Base-by-base conservation (phyloP, 805 yeast genomes). In the Cyberlindnera xishuangbannaensis region DNA sequence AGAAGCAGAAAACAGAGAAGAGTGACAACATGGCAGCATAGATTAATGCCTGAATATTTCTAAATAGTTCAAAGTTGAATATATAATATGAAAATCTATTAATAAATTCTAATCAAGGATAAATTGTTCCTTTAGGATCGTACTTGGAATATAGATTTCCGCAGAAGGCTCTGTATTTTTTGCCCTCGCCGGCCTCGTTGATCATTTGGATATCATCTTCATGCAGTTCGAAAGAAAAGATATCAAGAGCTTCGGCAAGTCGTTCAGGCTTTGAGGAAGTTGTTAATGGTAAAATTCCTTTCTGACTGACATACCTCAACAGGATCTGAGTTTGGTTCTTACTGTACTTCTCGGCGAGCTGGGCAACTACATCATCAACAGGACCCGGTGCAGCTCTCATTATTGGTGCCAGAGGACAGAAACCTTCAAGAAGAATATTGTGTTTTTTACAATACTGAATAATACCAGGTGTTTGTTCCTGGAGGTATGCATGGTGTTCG, bases 401-500 rank as follows among this genome's bases (percentile, higher is more conserved):
- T 25, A 47, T 37, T 45, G 70, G 68, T 39, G 67, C 67, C 28
- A 78, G 48, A 3, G 84, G 82, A 9, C 73, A 68, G 53, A 76
- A 79, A 0, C 81, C 84, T 47, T 73, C 78, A 15, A 77, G 40
- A 11, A 67, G 47, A 38, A 78, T 76, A 15, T 54, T 61, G 36
- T 77, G 50, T 17, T 63, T 44, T 39, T 65, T 53, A 37, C 69
- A 61, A 48, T 59, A 79, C 18, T 73, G 65, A 31, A 68, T 59
- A 21, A 62, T 48, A 1, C 76, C 83, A 1, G 77, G 74, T 4
- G 80, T 64, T 52, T 78, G 86, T 36, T 77, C 64, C 50, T 78
- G 86, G 45, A 78, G 61, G 48, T 76, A 74, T 1, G 85, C 78
- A 51, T 69, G 78, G 61, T 66, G 77, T 51, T 81, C 88, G 40